A percentile compares a stretch with the other conserved stretches of the same genome.
phyloP scores from a whole-genome alignment of 2,329 filamentous ascomycete genomes.

The Colletotrichum plurivorum region DNA sequence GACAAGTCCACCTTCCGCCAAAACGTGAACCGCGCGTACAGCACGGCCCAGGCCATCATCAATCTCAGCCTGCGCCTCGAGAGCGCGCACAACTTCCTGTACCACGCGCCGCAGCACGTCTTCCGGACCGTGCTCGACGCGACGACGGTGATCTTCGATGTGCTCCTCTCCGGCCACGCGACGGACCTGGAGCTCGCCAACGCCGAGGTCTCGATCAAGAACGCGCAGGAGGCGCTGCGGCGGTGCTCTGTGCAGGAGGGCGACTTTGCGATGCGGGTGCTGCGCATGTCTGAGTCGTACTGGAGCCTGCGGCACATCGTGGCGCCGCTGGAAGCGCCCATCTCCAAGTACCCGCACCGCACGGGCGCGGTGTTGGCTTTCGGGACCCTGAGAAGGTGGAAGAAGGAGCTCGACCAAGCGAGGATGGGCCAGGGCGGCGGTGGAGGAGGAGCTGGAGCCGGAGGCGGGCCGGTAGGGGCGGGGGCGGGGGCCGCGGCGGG shows the following conservation, averaged over 20 bases:
- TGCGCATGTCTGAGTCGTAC: conserved; percentile 64
- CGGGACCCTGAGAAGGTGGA: conserved; percentile 65
- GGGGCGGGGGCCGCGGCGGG: neutral
- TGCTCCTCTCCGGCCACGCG: conserved; percentile 50
- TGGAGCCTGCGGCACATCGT: conserved; percentile 58
- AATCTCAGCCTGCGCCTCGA: conserved; percentile 50
- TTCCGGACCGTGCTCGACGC: conserved; percentile 63
- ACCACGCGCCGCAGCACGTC: conserved; percentile 64
- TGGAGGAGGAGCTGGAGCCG: neutral
- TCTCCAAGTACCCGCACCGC: conserved; percentile 59
- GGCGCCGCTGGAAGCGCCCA: conserved; percentile 55
- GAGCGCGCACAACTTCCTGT: conserved; percentile 50
- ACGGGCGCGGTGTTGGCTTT: conserved; percentile 65
- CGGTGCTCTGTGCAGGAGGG: conserved; percentile 62
- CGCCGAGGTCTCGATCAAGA: conserved; percentile 36
- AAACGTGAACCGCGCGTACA: conserved; percentile 62
- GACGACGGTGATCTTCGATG: conserved; percentile 51
- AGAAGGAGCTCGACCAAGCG: conserved; percentile 55
- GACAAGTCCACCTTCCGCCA: conserved; percentile 56
- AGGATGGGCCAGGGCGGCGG: conserved; percentile 17
- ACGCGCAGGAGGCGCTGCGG: conserved; percentile 49
- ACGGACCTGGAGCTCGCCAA: conserved; percentile 39
- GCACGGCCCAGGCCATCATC: conserved; percentile 62
- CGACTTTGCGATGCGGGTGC: conserved; percentile 62
- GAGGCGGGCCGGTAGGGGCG: conserved; percentile 33